Evolutionary conservation across 345 rosid species (phyloP), one percentile per base, ranked within the genome.

Genomic region (Brassica napus): DNA sequence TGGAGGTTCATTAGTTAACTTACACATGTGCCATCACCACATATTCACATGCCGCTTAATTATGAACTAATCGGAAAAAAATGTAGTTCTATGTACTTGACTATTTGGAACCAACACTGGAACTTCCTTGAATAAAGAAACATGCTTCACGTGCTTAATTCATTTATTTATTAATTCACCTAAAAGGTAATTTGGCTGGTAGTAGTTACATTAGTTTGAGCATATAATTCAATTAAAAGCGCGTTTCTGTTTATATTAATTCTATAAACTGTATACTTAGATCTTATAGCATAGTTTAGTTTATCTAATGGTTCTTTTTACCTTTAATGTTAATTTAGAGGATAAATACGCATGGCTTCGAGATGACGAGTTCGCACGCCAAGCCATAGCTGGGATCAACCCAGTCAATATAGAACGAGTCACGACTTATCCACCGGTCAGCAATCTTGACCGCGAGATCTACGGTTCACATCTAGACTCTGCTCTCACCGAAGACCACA

Each of bases 281-380:
- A 11, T 73, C 9, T 31, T 63, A 18, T 60, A 15, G 16, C 26
- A 39, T 64, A 30, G 24, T 80, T 69, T 24, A 44, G 67, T 24
- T 71, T 71, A 31, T 47, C 69, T 61, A 54, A 54, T 54, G 60
- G 24, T 10, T 54, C 10, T 54, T 54, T 16, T 44, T 44, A 44
- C 52, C 52, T 54, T 6, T 52, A 30, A 74, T 5, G 15, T 7
- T 54, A 30, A 68, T 84, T 80, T 88, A 96, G 99, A 86, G 94
- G 99, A 96, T 86, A 93, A 88, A 84, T 87, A 89, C 82, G 94
- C 98, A 30, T 96, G 99, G 99, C 76, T 92, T 82, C 80, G 98
- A 80, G 99, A 96, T 71, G 99, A 96, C 63, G 98, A 93, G 81
- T 96, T 96, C 54, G 99, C 91, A 47, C 92, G 99, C 15, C 97